A percentile compares a stretch with the other conserved stretches of the same genome.
These are phyloP conservation scores for Crithidia brevicula DNA, from an alignment of 208 protist species.

Conservation along the genomic window DNA sequence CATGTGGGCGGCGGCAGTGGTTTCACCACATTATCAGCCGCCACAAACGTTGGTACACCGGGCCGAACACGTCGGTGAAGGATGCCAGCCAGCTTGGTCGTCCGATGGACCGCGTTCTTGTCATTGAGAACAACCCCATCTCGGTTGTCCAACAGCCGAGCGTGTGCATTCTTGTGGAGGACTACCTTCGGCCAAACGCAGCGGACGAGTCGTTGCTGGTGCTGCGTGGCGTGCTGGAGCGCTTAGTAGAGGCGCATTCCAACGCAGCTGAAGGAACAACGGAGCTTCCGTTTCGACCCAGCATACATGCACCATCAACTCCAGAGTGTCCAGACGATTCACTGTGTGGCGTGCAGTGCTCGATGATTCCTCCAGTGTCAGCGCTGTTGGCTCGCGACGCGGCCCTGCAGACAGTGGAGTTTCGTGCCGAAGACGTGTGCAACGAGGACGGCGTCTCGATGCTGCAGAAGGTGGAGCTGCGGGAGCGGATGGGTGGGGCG, in stretches of 20 bases:
- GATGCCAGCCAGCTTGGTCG: conserved; percentile 67
- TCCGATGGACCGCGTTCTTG: conserved; percentile 48
- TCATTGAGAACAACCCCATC: conserved; percentile 87
- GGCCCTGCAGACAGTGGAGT: conserved; percentile 19
- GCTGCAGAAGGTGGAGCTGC: conserved; percentile 17
- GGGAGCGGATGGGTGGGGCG: conserved; percentile 13
- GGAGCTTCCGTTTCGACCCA: too few species aligned
- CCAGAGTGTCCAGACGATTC: neutral
- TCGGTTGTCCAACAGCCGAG: conserved; percentile 61
- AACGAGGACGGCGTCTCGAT: conserved; percentile 28
- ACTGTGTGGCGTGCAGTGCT: neutral
- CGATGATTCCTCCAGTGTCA: neutral
- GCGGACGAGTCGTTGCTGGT: conserved; percentile 60
- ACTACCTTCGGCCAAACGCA: conserved; percentile 60
- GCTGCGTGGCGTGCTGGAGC: conserved; percentile 49
- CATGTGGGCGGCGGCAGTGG: conserved; percentile 56
- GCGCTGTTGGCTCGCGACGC: conserved; percentile 7
- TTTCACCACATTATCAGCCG: conserved; percentile 85
- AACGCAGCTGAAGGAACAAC: neutral
- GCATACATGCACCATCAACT: neutral
- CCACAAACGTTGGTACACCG: conserved; percentile 67
- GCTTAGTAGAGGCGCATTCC: conserved; percentile 25
- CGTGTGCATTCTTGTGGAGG: conserved; percentile 69
- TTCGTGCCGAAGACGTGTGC: conserved; percentile 30
- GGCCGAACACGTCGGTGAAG: conserved; percentile 45